Conservation (phyloP, 2,329 filamentous ascomycete genomes). For the Diaporthe eres region DNA sequence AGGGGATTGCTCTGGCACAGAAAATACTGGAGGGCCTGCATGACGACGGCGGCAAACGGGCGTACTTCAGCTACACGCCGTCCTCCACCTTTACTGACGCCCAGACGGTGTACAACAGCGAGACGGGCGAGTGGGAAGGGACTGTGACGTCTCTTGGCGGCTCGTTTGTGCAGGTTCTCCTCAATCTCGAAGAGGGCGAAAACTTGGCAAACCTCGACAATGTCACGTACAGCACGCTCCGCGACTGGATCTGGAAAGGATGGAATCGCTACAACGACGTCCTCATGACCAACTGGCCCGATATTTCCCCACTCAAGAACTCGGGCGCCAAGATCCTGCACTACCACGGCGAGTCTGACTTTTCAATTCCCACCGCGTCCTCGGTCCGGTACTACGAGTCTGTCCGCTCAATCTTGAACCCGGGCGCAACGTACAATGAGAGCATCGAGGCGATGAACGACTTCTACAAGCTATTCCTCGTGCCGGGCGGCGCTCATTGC, state of each 20-base stretch:
- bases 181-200: slow-evolving; percentile 37
- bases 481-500: slow-evolving; percentile 67
- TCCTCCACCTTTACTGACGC: slow-evolving; percentile 52
- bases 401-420: slow-evolving; percentile 62
- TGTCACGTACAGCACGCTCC: slow-evolving; percentile 67
- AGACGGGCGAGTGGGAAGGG: slow-evolving; percentile 45
- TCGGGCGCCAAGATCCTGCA: slow-evolving; percentile 65
- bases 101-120: slow-evolving; percentile 49
- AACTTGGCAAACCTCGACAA: slow-evolving; percentile 56
- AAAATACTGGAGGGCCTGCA: slow-evolving; percentile 53
- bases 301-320: slow-evolving; percentile 58
- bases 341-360: slow-evolving; percentile 66
- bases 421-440: slow-evolving; percentile 50
- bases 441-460: slow-evolving; percentile 59
- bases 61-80: slow-evolving; percentile 53
- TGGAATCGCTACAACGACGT: slow-evolving; percentile 63
- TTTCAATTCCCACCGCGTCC: slow-evolving; percentile 61
- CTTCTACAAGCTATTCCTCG: slow-evolving; percentile 56
- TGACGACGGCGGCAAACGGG: slow-evolving; percentile 52
- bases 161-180: slow-evolving; percentile 27
- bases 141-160: slow-evolving; percentile 38
- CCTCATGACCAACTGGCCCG: slow-evolving; percentile 59
- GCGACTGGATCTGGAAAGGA: slow-evolving; percentile 62
- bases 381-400: slow-evolving; percentile 58
- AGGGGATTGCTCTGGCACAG: slow-evolving; percentile 46